Evolutionary conservation across 768 basidiomycete genomes (phyloP).

Genomic region (Pisolithus orientalis): DNA sequence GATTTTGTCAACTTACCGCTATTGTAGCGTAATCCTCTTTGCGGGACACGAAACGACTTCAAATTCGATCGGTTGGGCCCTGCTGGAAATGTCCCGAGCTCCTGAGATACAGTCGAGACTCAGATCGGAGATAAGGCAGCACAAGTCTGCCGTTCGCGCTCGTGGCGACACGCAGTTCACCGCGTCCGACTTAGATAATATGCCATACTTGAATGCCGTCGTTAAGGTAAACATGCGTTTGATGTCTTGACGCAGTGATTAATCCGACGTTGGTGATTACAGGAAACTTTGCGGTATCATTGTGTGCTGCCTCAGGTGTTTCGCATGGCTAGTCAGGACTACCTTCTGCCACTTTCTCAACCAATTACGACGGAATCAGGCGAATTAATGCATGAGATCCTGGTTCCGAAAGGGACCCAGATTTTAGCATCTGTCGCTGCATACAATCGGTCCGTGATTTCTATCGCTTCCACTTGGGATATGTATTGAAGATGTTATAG

Average conservation of each 20-base stretch:
- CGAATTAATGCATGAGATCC: conserved; percentile 35
- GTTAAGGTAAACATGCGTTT: conserved; percentile 30
- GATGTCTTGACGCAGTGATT: too few species aligned
- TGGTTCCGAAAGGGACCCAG: conserved; percentile 45
- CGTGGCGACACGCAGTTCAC: conserved; percentile 35
- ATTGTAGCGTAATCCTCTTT: conserved; percentile 36
- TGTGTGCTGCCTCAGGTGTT: conserved; percentile 46
- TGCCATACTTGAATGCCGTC: conserved; percentile 42
- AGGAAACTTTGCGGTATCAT: conserved; percentile 27
- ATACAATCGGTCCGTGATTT: conserved; percentile 42
- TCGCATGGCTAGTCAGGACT: conserved; percentile 45
- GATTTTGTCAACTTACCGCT: background rate
- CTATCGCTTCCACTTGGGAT: background rate
- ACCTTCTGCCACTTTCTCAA: conserved; percentile 52
- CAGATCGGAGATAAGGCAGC: conserved; percentile 45
- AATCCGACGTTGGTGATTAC: too few species aligned
- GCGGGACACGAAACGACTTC: conserved; percentile 61
- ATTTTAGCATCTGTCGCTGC: conserved; percentile 47
- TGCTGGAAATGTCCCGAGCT: conserved; percentile 55
- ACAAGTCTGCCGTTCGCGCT: conserved; percentile 19
- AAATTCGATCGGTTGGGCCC: conserved; percentile 51
- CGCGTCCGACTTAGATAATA: conserved; percentile 39
- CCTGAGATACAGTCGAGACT: conserved; percentile 55
- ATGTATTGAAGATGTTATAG: conserved; percentile 7
- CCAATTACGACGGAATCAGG: conserved; percentile 45